A percentile compares a stretch with the other conserved stretches of the same genome.
Conservation (phyloP, 192 early-diverging fungal species). For the Mortierella hygrophila region DNA sequence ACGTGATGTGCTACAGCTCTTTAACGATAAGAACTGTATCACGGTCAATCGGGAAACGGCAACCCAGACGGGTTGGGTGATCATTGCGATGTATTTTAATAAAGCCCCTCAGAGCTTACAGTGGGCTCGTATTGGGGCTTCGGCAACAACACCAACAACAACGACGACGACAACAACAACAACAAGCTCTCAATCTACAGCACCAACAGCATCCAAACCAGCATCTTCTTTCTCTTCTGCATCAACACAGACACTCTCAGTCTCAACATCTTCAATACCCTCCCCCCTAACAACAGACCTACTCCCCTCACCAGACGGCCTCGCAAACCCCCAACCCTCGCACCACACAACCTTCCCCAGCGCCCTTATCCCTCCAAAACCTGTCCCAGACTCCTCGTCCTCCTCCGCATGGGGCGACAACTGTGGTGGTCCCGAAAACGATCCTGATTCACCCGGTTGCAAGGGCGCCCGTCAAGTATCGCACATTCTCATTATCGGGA, state of each 20-base stretch:
- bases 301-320: background rate
- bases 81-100: slow-evolving; percentile 12
- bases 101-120: slow-evolving; percentile 6
- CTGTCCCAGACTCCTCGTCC: slow-evolving; percentile 4
- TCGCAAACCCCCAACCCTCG: background rate
- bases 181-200: background rate
- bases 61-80: background rate
- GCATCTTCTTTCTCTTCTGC: background rate
- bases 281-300: background rate
- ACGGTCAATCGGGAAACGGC: slow-evolving; percentile 5
- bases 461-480: slow-evolving; percentile 1
- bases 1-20: background rate
- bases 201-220: background rate
- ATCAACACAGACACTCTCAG: background rate
- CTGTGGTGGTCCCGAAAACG: background rate
- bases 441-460: background rate
- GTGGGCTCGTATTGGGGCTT: slow-evolving; percentile 4
- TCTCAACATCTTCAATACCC: background rate
- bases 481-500: slow-evolving; percentile 8
- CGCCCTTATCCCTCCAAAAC: slow-evolving; percentile 28
- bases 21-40: slow-evolving; percentile 7
- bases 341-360: slow-evolving; percentile 10
- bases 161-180: background rate
- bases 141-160: background rate
- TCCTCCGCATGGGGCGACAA: background rate